Evolutionary conservation across 2,329 filamentous ascomycete genomes (phyloP).

Genomic region (Arthrobotrys sphaeroides): DNA sequence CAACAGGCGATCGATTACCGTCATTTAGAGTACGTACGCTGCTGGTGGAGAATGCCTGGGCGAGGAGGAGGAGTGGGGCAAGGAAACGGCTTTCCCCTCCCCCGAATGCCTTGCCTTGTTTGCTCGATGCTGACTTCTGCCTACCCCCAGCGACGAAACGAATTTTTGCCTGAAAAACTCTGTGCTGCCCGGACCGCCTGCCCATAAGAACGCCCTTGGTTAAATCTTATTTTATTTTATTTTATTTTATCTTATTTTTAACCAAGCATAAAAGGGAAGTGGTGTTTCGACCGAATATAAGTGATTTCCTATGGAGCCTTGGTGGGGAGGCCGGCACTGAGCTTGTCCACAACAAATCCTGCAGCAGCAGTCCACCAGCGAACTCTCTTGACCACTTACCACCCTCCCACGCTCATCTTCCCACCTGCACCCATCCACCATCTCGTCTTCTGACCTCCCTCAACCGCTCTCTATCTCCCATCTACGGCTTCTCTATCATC

Average conservation of each 20-base stretch:
- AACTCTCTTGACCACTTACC: background rate
- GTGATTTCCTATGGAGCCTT: background rate
- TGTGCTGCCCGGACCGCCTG: background rate
- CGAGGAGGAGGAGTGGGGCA: constrained; percentile 28
- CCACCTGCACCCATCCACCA: background rate
- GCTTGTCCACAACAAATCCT: constrained; percentile 5
- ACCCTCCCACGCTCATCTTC: background rate
- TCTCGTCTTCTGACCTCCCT: constrained; percentile 25
- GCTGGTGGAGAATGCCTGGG: background rate
- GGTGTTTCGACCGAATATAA: background rate
- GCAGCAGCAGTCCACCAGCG: background rate
- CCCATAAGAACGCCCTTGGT: too few relatives aligned
- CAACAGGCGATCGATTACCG: background rate
- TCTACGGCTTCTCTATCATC: background rate
- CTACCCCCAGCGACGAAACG: background rate
- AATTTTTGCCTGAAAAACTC: constrained; percentile 10
- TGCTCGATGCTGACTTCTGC: background rate
- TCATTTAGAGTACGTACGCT: constrained; percentile 10
- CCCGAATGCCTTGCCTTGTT: constrained; percentile 21
- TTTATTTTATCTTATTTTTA: background rate
- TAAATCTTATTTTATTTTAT: background rate
- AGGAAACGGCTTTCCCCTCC: constrained; percentile 31
- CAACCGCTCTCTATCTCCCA: background rate
- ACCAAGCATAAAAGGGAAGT: background rate
- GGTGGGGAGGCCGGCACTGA: background rate